Evolutionary conservation across 306 rosid genomes (phyloP).

Genomic region (Myrica gale): DNA sequence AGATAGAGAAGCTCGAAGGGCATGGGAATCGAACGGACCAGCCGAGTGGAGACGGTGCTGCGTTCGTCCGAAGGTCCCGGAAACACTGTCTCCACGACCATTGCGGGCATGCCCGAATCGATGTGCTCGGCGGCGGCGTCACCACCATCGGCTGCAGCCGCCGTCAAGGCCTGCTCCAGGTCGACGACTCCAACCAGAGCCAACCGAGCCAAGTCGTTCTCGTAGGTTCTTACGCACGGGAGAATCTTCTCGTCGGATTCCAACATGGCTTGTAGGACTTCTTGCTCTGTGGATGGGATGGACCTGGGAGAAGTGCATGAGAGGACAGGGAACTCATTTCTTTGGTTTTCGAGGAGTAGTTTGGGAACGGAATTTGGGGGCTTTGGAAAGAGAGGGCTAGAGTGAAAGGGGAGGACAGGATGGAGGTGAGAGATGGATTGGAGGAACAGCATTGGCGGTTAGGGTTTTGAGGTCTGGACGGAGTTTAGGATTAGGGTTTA

Average conservation of each 20-base stretch:
- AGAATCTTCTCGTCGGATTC: constrained; percentile 58
- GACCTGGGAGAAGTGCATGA: constrained; percentile 45
- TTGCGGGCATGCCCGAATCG: constrained; percentile 57
- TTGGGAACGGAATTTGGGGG: constrained; percentile 10
- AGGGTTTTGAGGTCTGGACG: constrained; percentile 4
- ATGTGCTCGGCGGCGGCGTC: constrained; percentile 75
- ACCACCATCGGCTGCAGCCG: constrained; percentile 92
- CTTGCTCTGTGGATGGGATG: constrained; percentile 59
- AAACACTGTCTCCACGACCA: constrained; percentile 84
- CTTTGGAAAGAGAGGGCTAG: constrained; percentile 7
- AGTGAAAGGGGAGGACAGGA: constrained; percentile 33
- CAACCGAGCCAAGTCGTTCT: constrained; percentile 64
- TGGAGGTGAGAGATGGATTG: constrained; percentile 32
- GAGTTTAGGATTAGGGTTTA: neutral
- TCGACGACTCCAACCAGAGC: constrained; percentile 74
- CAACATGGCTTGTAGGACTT: constrained; percentile 65
- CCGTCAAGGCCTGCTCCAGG: constrained; percentile 73
- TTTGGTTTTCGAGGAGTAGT: constrained; percentile 17
- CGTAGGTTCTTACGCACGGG: constrained; percentile 79
- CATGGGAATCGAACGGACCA: constrained; percentile 50
- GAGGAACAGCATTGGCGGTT: constrained; percentile 41
- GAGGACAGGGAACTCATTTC: constrained; percentile 33
- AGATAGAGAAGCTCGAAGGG: constrained; percentile 8
- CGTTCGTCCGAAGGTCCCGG: constrained; percentile 59
- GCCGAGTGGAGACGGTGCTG: constrained; percentile 83